Base-by-base conservation (phyloP, 129 eudicot species). In the Flaveria robusta region DNA sequence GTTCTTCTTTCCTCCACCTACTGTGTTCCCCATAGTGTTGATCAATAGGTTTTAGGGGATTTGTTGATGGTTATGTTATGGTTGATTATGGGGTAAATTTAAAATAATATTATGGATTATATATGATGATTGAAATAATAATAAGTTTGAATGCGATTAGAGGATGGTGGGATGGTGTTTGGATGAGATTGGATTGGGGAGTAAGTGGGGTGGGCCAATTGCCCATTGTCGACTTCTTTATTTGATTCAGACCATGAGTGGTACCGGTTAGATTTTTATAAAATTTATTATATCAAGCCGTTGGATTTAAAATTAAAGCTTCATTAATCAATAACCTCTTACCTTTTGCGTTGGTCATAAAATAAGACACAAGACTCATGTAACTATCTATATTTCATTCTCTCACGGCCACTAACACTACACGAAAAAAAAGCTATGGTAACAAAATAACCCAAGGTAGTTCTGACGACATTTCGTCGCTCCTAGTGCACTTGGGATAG, bases 1-100 rank as follows among this genome's bases (percentile, higher is more conserved):
- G 13, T 74, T 85, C 72, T 79, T 89, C 20, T 67, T 89, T 55
- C 77, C 69, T 52, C 76, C 81, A 39, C 72, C 79, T 27, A 43
- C 19, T n/a, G 79, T 82, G 88, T 92, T 92, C 5, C 97, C 97
- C 97, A 92, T 91, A 34, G 51, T 49, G 74, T 46, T 46, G 60
- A 42, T n/a, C n/a, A n/a, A 69, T 68, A 69, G 52, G 62, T 46
- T 27, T 52, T 59, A 60, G 72, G 37, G 67, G 76, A 46, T 81
- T 75, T 7, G 80, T 67, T 63, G 39, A 34, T 5, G 39, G 39
- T 34, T 34, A 15, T 23, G 16, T 46, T 68, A 47, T 58, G 63
- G 34, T 23, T 70, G 5, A 45, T 29, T 18, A 59, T 43, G 15
- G 24, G n/a, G 69, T 19, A 13, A 19, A 22, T 20, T 56, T 77